Evolutionary conservation across 306 rosid genomes (phyloP), one percentile per base, ranked within the genome.

Genomic region (Quercus gilva): DNA sequence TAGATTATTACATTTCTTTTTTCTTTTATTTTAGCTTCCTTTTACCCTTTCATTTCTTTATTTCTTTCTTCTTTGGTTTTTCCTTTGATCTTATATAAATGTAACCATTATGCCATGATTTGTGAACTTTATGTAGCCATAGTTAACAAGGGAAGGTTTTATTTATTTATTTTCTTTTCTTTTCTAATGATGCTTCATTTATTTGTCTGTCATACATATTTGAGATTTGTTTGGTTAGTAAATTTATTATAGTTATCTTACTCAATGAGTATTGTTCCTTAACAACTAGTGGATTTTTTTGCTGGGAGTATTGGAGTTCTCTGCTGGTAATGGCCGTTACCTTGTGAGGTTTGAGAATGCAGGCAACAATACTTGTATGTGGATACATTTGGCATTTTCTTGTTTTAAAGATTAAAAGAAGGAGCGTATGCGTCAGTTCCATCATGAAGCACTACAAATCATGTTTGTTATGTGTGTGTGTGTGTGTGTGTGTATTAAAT

Each of bases 321-420:
- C 85, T 79, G 83, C 81, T 77, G 87, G 51, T 84, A 73, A 76
- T 75, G 78, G 75, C 74, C 84, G 80, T 80, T 77, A 80, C 86
- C 76, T 81, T 84, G 83, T 64, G 79, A 83, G 84, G 86, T 84
- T 87, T 86, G 95, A 72, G 75, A 80, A 84, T 78, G 60, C 76
- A 10, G 73, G 84, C 74, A 68, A 82, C 83, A 43, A 81, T 76
- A 74, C 73, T 84, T 77, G 17, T 33, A 35, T 15, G 51, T 19
- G 26, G 72, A 67, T 67, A 19, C 49, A 35, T 37, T 19, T 41
- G 74, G 53, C 37, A 77, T 18, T 43, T 25, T 41, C 53, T 75
- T 31, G 20, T 60, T 12, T 73, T 57, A 51, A 65, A 9, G 52
- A 29, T 14, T 55, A 26, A 64, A 25, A 73, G 65, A 64, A 14